Conservation (phyloP, 106 monocot species). For the Agapanthus africanus region DNA sequence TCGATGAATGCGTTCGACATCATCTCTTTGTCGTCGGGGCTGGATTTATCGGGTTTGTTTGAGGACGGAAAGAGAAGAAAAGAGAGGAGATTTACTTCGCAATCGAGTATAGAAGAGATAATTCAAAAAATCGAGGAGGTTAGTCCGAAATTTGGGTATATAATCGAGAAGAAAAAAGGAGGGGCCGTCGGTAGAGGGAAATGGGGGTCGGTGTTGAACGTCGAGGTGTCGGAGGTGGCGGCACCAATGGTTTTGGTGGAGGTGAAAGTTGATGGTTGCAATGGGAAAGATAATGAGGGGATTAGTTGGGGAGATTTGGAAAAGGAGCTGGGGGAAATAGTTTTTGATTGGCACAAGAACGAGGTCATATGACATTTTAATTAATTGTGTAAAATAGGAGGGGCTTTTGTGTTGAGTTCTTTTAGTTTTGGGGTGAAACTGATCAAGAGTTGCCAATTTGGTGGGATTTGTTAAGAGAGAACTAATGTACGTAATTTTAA, state of each 20-base stretch:
- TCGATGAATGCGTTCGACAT: constrained; percentile 40
- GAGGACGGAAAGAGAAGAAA: constrained; percentile 7
- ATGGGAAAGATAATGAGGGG: not conserved
- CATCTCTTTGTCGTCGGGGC: constrained; percentile 26
- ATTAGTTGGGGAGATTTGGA: constrained; percentile 33
- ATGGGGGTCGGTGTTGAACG: constrained; percentile 7
- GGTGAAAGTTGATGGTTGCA: constrained; percentile 21
- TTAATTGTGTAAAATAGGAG: no score
- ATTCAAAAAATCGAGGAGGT: constrained; percentile 8
- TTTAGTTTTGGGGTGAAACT: not conserved
- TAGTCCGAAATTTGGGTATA: constrained; percentile 8
- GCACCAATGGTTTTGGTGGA: constrained; percentile 31
- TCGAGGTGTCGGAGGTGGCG: constrained; percentile 27
- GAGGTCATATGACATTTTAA: not conserved
- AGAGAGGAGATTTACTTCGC: constrained; percentile 15
- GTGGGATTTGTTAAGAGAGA: no score
- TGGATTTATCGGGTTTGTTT: constrained; percentile 37
- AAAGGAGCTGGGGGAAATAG: constrained; percentile 36
- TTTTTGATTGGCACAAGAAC: constrained; percentile 27
- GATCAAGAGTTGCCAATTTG: no score
- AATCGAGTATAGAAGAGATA: not conserved
- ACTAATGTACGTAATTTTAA: no score
- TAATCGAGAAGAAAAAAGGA: constrained; percentile 8
- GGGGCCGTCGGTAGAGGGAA: constrained; percentile 13
- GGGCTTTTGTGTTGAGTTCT: no score